phyloP scores from a whole-genome alignment of 371 early-diverging fungal species.

The Mortierella sp. region DNA sequence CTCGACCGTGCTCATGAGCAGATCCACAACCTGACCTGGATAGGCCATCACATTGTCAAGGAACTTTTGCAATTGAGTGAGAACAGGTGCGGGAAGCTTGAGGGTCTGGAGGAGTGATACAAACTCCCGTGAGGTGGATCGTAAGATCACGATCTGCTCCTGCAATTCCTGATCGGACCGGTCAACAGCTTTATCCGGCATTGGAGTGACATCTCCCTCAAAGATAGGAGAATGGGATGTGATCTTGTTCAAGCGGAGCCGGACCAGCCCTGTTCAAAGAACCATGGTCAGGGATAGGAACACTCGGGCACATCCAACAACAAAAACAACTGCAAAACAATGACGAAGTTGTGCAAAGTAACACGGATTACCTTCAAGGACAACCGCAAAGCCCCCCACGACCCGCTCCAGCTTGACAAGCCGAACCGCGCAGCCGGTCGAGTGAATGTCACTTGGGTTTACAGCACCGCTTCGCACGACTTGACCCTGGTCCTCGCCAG shows the following conservation, averaged over 20 bases:
- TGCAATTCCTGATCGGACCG: slow-evolving; percentile 63
- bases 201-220: slow-evolving; percentile 42
- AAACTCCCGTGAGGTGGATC: slow-evolving; percentile 69
- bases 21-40: slow-evolving; percentile 75
- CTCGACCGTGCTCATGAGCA: slow-evolving; percentile 80
- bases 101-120: slow-evolving; percentile 71
- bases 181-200: slow-evolving; percentile 51
- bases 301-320: too few species aligned
- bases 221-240: slow-evolving; percentile 31
- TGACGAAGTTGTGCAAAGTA: too few species aligned
- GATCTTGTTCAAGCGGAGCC: slow-evolving; percentile 40
- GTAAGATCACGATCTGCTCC: slow-evolving; percentile 67
- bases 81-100: slow-evolving; percentile 71
- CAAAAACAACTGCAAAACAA: too few species aligned
- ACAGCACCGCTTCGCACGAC: slow-evolving; percentile 20
- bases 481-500: background rate
- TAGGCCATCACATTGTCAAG: slow-evolving; percentile 65
- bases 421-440: slow-evolving; percentile 51
- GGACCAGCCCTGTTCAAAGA: slow-evolving; percentile 31
- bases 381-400: slow-evolving; percentile 44
- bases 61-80: slow-evolving; percentile 72
- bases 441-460: slow-evolving; percentile 24
- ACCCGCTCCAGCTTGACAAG: slow-evolving; percentile 43
- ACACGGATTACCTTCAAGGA: slow-evolving; percentile 35
- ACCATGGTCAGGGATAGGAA: too few species aligned